phyloP scores from a whole-genome alignment of 2,329 filamentous ascomycete genomes.

The Calonectria crousiana region DNA sequence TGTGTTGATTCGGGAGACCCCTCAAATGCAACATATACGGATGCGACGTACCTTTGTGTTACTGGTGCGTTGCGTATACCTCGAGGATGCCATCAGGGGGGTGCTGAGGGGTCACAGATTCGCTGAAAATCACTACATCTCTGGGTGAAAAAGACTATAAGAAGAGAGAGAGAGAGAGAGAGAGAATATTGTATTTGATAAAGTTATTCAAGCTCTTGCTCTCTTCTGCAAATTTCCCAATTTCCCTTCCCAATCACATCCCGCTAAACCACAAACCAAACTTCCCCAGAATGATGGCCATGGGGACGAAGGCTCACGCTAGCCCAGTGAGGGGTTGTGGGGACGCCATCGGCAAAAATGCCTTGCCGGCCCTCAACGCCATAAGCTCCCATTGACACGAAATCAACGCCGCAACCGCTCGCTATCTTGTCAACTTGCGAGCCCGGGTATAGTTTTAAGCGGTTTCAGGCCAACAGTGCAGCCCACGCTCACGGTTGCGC shows the following conservation, averaged over 20 bases:
- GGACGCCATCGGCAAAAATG: background rate
- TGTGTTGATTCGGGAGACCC: background rate
- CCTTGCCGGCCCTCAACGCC: background rate
- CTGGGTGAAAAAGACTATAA: background rate
- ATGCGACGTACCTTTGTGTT: background rate
- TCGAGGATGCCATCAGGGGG: background rate
- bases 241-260: background rate
- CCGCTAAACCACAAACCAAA: background rate
- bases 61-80: background rate
- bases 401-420: background rate
- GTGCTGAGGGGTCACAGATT: background rate
- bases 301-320: background rate
- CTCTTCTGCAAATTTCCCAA: too few species aligned
- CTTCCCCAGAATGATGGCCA: background rate
- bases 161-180: accelerated
- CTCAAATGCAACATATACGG: background rate
- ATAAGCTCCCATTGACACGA: background rate
- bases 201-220: too few species aligned
- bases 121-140: background rate
- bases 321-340: conserved; percentile 1
- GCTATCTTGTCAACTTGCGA: background rate
- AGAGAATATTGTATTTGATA: background rate
- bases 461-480: background rate
- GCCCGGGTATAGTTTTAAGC: background rate
- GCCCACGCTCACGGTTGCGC: background rate